These are phyloP conservation scores for Acacia acuminata DNA, from an alignment of 306 rosid genomes.

Conservation along the genomic window DNA sequence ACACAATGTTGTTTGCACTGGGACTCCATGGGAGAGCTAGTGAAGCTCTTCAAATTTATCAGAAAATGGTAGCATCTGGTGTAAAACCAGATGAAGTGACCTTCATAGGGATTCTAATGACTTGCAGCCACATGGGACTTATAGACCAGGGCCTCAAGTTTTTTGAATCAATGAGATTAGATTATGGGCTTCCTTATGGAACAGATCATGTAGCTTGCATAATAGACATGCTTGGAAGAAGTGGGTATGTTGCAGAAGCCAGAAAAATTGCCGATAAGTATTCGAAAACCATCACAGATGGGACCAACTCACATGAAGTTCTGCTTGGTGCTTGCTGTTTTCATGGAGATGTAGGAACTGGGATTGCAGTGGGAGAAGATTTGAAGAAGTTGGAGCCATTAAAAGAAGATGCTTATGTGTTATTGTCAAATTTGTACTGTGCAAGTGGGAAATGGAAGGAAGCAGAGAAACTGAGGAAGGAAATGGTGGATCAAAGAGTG, in stretches of 20 bases:
- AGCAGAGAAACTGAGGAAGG: slow-evolving; percentile 73
- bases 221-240: slow-evolving; percentile 85
- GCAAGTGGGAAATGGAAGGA: slow-evolving; percentile 75
- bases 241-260: slow-evolving; percentile 71
- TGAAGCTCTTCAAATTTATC: slow-evolving; percentile 47
- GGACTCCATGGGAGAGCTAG: slow-evolving; percentile 66
- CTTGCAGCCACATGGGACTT: slow-evolving; percentile 84
- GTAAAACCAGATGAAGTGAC: slow-evolving; percentile 76
- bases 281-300: slow-evolving; percentile 32
- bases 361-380: slow-evolving; percentile 51
- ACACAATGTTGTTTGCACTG: slow-evolving; percentile 70
- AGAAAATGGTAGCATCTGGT: slow-evolving; percentile 57
- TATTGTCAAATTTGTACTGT: slow-evolving; percentile 72
- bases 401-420: slow-evolving; percentile 64
- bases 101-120: slow-evolving; percentile 72
- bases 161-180: slow-evolving; percentile 57
- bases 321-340: slow-evolving; percentile 71
- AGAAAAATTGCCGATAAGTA: slow-evolving; percentile 47
- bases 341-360: slow-evolving; percentile 50
- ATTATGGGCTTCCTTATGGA: slow-evolving; percentile 53
- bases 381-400: slow-evolving; percentile 52
- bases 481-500: slow-evolving; percentile 69
- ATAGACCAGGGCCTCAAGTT: slow-evolving; percentile 51
- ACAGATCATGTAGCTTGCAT: slow-evolving; percentile 75
- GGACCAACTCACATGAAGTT: slow-evolving; percentile 46